These are phyloP conservation scores for Drechslerella stenobrocha DNA, from an alignment of 2,329 filamentous ascomycete species.

Conservation along the genomic window DNA sequence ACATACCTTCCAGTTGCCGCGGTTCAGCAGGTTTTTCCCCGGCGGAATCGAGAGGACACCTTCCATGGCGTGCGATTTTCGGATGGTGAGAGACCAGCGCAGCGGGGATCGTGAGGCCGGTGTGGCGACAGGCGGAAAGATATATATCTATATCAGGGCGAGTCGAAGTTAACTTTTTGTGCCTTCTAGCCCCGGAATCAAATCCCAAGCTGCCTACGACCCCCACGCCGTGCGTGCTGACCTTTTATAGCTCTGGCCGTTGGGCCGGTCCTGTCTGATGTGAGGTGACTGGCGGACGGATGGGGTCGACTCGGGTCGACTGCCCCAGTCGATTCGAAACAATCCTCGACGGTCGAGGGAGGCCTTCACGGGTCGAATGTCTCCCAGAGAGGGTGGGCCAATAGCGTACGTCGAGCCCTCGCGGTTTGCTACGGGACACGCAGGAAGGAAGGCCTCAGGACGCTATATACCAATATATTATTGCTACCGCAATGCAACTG, in stretches of 20 bases:
- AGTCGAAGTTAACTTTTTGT: constrained; percentile 5
- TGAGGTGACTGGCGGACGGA: not conserved
- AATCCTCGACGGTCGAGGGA: not conserved
- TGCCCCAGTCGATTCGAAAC: not conserved
- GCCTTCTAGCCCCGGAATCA: not conserved
- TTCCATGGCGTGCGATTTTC: constrained; percentile 28
- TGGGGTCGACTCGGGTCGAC: not conserved
- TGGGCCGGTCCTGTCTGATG: not conserved
- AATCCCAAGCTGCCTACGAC: not conserved
- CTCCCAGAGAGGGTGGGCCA: not conserved
- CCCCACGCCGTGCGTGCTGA: not conserved
- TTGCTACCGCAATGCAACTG: too few species aligned
- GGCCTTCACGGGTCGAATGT: not conserved
- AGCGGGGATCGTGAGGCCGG: not conserved
- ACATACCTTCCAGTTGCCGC: constrained; percentile 48
- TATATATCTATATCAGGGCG: not conserved
- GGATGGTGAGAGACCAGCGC: constrained; percentile 5
- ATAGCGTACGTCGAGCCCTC: too few species aligned
- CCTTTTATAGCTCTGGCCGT: not conserved
- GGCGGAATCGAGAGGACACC: constrained; percentile 43
- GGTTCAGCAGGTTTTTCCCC: constrained; percentile 41
- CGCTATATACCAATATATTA: too few species aligned
- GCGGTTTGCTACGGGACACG: too few species aligned
- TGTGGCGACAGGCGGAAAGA: not conserved
- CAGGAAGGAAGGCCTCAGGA: too few species aligned